These are phyloP conservation scores for Lenwebbia sp. DNA, from an alignment of 345 rosid genomes.

Conservation along the genomic window DNA sequence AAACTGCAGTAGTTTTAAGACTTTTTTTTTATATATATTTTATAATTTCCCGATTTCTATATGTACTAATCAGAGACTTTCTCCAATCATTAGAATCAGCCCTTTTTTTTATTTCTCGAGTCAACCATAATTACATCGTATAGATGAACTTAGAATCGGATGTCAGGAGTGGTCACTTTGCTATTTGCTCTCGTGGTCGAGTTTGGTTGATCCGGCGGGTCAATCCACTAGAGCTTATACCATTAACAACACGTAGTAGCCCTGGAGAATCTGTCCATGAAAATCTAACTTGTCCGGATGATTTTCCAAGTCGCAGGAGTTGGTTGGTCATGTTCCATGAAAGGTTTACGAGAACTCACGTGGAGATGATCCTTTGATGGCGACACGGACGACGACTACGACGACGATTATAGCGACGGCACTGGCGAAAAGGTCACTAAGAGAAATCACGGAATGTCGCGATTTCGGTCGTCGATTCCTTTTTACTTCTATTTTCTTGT, in stretches of 20 bases:
- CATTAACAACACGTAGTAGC: not conserved
- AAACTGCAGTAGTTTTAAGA: no score
- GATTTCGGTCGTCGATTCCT: not conserved
- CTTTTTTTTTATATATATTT: no score
- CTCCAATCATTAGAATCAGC: no score
- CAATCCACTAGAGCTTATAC: no score
- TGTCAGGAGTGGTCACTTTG: no score
- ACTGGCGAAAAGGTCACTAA: not conserved
- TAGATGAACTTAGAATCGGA: no score
- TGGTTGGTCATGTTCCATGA: not conserved
- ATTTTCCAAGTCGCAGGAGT: not conserved
- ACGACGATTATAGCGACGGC: not conserved
- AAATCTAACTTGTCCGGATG: not conserved
- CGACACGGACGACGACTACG: not conserved
- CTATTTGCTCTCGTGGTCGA: no score
- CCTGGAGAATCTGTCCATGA: not conserved
- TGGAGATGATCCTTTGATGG: not conserved
- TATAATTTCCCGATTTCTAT: no score
- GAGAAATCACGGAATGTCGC: fast-evolving
- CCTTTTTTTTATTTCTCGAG: no score
- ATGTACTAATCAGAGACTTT: no score
- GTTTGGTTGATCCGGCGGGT: no score
- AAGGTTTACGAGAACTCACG: not conserved
- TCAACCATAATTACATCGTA: no score
- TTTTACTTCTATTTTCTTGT: not conserved